Percentiles rank a stretch among this genome's conserved stretches.
These are phyloP conservation scores for Aspergillus bombycis DNA, from an alignment of 2,329 filamentous ascomycete species.

Conservation along the genomic window DNA sequence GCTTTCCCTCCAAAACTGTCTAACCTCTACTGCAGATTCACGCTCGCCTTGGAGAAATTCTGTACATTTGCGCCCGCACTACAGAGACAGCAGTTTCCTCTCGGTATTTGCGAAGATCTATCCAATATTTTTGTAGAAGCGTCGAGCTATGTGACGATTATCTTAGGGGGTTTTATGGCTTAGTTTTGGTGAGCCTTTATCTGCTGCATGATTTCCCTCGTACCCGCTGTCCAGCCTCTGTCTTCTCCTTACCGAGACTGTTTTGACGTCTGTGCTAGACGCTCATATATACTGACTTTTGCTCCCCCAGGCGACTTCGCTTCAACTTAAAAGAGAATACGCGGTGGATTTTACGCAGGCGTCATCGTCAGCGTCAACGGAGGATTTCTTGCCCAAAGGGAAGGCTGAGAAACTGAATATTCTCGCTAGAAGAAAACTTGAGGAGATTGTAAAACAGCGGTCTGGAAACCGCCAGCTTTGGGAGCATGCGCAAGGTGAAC, in stretches of 20 bases:
- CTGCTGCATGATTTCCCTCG: neutral
- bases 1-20: neutral
- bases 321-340: conserved; percentile 26
- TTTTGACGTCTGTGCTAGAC: neutral
- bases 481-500: conserved; percentile 40
- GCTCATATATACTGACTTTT: neutral
- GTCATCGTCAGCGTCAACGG: conserved; percentile 10
- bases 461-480: conserved; percentile 32
- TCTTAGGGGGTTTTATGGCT: conserved; percentile 86
- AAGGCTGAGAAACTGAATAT: conserved; percentile 37
- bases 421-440: conserved; percentile 41
- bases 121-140: conserved; percentile 85
- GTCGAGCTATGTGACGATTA: conserved; percentile 94
- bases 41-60: conserved; percentile 80
- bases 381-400: conserved; percentile 24
- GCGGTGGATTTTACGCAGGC: conserved; percentile 16
- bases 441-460: conserved; percentile 40
- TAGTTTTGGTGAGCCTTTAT: conserved; percentile 68
- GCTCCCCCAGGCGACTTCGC: conserved; percentile 31
- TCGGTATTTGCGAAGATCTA: conserved; percentile 67
- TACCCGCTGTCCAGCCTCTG: neutral
- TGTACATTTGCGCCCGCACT: conserved; percentile 65
- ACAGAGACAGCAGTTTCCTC: conserved; percentile 40
- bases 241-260: neutral
- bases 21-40: conserved; percentile 64